Evolutionary conservation across 177 flowering plant species (phyloP).

Genomic region (Vitis hybrid): DNA sequence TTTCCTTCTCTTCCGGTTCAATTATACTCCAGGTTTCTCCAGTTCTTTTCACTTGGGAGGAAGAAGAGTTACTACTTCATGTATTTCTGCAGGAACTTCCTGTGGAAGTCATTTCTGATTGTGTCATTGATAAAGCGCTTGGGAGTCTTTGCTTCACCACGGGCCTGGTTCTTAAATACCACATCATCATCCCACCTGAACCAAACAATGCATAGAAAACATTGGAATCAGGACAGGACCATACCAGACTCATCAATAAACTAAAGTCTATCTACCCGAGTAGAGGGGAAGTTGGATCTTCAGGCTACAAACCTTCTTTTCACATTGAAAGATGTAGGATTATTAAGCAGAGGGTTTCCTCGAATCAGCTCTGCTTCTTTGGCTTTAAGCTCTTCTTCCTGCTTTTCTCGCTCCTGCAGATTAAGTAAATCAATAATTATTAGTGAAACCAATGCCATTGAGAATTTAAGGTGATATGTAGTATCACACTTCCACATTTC

Average conservation of each 20-base stretch:
- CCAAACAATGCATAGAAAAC: not conserved
- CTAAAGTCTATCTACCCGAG: not conserved
- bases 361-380: conserved; percentile 85
- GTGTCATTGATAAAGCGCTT: conserved; percentile 97
- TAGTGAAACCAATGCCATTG: not conserved
- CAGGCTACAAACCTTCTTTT: conserved; percentile 68
- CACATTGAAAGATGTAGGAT: conserved; percentile 64
- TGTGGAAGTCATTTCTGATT: conserved; percentile 84
- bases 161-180: conserved; percentile 94
- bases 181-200: conserved; percentile 99
- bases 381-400: conserved; percentile 81
- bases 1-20: no score
- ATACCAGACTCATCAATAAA: not conserved
- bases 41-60: not conserved
- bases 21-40: not conserved
- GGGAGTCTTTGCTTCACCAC: conserved; percentile 83
- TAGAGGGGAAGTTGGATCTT: not conserved
- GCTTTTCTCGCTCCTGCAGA: conserved; percentile 59
- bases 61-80: conserved; percentile 56
- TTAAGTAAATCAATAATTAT: conserved; percentile 2
- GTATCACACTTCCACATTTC: not conserved
- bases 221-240: not conserved
- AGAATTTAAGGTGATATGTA: not conserved
- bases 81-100: conserved; percentile 89
- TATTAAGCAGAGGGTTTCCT: conserved; percentile 86